Evolutionary conservation across 441 rosid genomes (phyloP), one percentile per base, ranked within the genome.

Genomic region (Populus hybrid): DNA sequence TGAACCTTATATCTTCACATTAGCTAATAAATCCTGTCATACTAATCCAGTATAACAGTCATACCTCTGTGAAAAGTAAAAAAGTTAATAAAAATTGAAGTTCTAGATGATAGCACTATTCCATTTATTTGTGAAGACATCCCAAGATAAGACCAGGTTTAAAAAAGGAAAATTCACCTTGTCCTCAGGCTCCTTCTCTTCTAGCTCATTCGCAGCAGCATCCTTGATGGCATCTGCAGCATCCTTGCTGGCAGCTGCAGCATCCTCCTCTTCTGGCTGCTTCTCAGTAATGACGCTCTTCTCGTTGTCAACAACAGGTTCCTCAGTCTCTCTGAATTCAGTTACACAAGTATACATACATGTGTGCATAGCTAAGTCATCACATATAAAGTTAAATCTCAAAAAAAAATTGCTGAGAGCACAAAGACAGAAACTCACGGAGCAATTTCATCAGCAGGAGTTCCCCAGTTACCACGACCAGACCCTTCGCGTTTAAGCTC

Each of bases 381-480:
- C 10, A 24, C 26, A 10, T 10, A 23, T 10, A 23, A 21, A 10
- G 10, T 3, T 9, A 21, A 21, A 61, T n/a, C 21, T 63, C 5
- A 4, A 46, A 46, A 23, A 21, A 34, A 4, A 26, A 16, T 8
- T 2, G 3, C 36, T 28, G 14, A 12, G 8, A 12, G 24, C 9
- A 21, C 12, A 14, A 35, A 67, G 66, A 38, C 30, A 54, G 78
- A 76, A 65, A 82, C 99, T 90, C 75, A 96, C 99, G 78, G 87
- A 64, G 89, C 73, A 82, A 93, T 77, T 5, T 96, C 98, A 86
- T 90, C 98, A 72, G 86, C 73, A 9, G 87, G 77, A 67, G 88
- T 86, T 86, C 98, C 99, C 99, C 98, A 93, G 78, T 96, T 94
- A 6, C 95, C 92, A 72, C 94, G 94, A 68, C 99, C 98, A 85